Percentiles rank a stretch among this genome's conserved stretches.
These are phyloP conservation scores for Hypoxylon sp. DNA, from an alignment of 2,329 filamentous ascomycete genomes.

Conservation along the genomic window DNA sequence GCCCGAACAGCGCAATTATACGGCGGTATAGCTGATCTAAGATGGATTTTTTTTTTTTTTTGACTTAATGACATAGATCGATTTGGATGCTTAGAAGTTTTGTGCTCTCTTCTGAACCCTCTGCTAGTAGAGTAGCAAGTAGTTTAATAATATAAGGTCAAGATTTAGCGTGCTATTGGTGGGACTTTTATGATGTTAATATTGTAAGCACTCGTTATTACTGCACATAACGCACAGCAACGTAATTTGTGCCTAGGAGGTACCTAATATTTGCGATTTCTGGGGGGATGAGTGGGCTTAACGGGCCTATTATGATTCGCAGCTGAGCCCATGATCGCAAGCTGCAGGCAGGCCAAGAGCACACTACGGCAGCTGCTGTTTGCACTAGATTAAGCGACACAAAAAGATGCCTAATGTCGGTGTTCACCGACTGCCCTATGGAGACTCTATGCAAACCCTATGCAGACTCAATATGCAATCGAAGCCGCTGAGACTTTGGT, in stretches of 20 bases:
- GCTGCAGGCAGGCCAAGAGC: background rate
- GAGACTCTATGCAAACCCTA: too few relatives aligned
- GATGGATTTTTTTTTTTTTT: too few relatives aligned
- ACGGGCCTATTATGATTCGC: constrained; percentile 1
- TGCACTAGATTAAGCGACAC: background rate
- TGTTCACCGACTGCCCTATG: background rate
- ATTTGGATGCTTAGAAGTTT: too few relatives aligned
- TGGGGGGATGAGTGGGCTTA: constrained; percentile 4
- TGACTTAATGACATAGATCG: too few relatives aligned
- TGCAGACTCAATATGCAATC: background rate
- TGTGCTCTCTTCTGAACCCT: too few relatives aligned
- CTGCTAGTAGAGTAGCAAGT: too few relatives aligned
- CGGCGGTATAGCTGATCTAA: too few relatives aligned
- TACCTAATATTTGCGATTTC: constrained; percentile 3
- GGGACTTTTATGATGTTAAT: too few relatives aligned
- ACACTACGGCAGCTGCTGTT: background rate
- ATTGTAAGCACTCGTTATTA: background rate
- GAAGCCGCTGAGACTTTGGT: background rate
- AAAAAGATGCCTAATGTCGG: background rate
- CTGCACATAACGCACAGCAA: background rate
- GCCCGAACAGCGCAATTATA: too few relatives aligned
- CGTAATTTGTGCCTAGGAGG: background rate
- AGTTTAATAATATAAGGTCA: too few relatives aligned
- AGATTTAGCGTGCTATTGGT: too few relatives aligned
- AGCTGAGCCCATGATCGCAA: constrained; percentile 3